These are phyloP conservation scores for Blastomyces emzantsi DNA, from an alignment of 2,329 filamentous ascomycete species.

Conservation along the genomic window DNA sequence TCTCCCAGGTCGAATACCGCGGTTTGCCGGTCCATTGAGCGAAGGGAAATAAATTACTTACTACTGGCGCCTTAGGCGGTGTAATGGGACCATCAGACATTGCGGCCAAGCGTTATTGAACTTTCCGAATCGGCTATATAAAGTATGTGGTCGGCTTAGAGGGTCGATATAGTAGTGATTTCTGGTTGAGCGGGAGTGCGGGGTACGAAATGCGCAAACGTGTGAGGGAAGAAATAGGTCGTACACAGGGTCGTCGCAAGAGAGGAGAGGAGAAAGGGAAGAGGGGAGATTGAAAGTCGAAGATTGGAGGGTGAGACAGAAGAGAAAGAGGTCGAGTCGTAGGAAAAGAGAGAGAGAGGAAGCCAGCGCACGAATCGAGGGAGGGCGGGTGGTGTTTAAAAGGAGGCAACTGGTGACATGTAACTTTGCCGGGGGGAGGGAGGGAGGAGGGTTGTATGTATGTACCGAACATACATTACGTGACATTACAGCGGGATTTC, in stretches of 20 bases:
- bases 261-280: background rate
- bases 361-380: background rate
- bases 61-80: conserved; percentile 33
- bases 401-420: background rate
- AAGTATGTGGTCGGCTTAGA: background rate
- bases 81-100: conserved; percentile 33
- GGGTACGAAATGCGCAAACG: background rate
- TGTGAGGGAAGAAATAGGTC: background rate
- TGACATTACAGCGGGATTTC: background rate
- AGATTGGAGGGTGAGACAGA: background rate
- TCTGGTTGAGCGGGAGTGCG: background rate
- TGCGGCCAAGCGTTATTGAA: conserved; percentile 9
- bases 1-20: background rate
- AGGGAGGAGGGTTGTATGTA: background rate
- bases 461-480: background rate
- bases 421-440: background rate
- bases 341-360: background rate
- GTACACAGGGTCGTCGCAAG: background rate
- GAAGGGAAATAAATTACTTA: conserved; percentile 21
- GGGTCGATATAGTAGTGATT: background rate
- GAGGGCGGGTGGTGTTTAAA: background rate
- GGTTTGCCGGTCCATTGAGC: background rate
- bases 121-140: background rate
- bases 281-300: background rate
- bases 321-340: background rate